These are phyloP conservation scores for Vachellia pachyceras DNA, from an alignment of 306 rosid genomes.

Conservation along the genomic window DNA sequence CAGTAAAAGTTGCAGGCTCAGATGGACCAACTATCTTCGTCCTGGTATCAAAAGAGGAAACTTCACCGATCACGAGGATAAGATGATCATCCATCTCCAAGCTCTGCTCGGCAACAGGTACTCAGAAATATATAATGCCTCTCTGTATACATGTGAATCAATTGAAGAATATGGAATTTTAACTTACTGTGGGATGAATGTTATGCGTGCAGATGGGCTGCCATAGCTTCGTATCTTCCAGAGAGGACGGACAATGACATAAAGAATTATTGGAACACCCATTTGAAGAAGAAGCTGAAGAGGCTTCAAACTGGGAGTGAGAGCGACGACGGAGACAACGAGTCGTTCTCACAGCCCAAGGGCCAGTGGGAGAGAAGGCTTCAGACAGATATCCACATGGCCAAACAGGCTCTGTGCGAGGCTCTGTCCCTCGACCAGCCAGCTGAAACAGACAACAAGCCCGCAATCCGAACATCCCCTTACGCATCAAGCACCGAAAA, in stretches of 20 bases:
- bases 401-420: conserved; percentile 82
- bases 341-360: conserved; percentile 49
- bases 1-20: conserved; percentile 91
- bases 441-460: neutral
- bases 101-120: conserved; percentile 93
- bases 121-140: neutral
- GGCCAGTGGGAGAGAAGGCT: conserved; percentile 98
- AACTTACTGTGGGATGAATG: neutral
- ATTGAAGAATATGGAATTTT: neutral
- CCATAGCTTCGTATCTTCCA: conserved; percentile 76
- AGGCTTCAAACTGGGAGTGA: conserved; percentile 37
- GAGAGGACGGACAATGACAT: conserved; percentile 73
- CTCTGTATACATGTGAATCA: neutral
- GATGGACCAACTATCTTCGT: conserved; percentile 96
- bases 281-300: conserved; percentile 62
- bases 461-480: conserved; percentile 28
- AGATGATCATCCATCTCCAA: conserved; percentile 90
- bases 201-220: conserved; percentile 67
- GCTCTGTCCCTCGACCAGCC: conserved; percentile 76
- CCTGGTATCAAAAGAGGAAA: conserved; percentile 91
- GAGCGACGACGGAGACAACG: conserved; percentile 32
- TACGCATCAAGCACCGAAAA: conserved; percentile 84
- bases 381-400: conserved; percentile 87
- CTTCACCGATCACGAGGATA: conserved; percentile 84
- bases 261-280: conserved; percentile 74